A percentile compares a stretch with the other conserved stretches of the same genome.
phyloP scores from a whole-genome alignment of 805 yeast species.

The Myxozyma mucilagina region DNA sequence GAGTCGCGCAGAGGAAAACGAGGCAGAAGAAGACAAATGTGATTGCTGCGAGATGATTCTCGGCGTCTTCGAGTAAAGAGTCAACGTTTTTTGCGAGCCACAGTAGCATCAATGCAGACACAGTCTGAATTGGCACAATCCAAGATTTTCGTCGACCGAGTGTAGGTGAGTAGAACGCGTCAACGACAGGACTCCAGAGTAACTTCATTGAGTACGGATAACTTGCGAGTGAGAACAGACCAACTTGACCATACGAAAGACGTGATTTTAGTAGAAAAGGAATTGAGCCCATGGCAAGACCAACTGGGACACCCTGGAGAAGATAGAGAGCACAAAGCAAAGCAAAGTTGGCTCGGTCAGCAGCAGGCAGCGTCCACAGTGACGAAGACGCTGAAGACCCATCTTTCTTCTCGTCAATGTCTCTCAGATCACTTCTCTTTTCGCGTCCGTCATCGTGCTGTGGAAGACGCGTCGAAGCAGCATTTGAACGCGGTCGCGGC shows the following conservation, averaged over 20 bases:
- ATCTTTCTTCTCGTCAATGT: background rate
- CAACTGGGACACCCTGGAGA: slow-evolving; percentile 96
- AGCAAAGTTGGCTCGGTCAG: slow-evolving; percentile 73
- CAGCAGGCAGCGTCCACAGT: slow-evolving; percentile 34
- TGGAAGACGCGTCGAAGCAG: slow-evolving; percentile 8
- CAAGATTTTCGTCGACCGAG: slow-evolving; percentile 87
- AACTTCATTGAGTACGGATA: slow-evolving; percentile 92
- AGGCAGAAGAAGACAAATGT: slow-evolving; percentile 73
- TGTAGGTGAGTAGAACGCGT: slow-evolving; percentile 66
- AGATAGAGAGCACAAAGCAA: slow-evolving; percentile 73
- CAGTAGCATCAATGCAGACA: slow-evolving; percentile 55
- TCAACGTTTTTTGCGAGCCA: slow-evolving; percentile 63
- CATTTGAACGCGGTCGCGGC: slow-evolving; percentile 16
- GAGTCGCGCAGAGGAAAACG: slow-evolving; percentile 91
- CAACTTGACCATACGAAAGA: slow-evolving; percentile 83
- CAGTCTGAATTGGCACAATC: slow-evolving; percentile 88
- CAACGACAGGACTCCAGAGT: slow-evolving; percentile 95
- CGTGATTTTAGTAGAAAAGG: slow-evolving; percentile 86
- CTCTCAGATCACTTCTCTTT: background rate
- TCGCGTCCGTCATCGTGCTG: slow-evolving; percentile 9
- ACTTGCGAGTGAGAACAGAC: slow-evolving; percentile 85
- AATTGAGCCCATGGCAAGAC: slow-evolving; percentile 89
- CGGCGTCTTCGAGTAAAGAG: slow-evolving; percentile 49
- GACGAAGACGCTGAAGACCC: slow-evolving; percentile 23
- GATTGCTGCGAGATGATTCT: slow-evolving; percentile 49